A percentile compares a stretch with the other conserved stretches of the same genome.
phyloP scores from a whole-genome alignment of 2,329 filamentous ascomycete genomes.

The Aspergillus fischeri region DNA sequence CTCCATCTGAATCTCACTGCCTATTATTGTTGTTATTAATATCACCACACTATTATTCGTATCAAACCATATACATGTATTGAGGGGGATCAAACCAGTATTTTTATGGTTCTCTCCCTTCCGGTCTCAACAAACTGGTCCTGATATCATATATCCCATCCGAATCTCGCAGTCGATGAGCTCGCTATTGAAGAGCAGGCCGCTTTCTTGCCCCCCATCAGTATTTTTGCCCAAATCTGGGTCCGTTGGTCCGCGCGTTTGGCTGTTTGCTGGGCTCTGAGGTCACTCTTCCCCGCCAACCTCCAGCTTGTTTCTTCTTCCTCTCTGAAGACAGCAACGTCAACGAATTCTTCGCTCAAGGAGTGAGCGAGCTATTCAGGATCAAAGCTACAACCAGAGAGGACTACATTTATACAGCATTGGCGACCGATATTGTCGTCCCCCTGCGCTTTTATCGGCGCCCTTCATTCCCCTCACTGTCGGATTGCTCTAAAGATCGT shows the following conservation, averaged over 20 bases:
- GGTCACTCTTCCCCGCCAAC: conserved; percentile 13
- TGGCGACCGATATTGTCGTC: background rate
- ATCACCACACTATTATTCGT: background rate
- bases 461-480: background rate
- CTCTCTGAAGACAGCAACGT: background rate
- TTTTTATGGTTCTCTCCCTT: background rate
- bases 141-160: background rate
- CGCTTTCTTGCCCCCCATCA: conserved; percentile 1
- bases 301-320: conserved; percentile 3
- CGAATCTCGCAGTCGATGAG: conserved; percentile 17
- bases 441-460: background rate
- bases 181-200: conserved; percentile 27
- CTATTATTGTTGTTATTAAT: background rate
- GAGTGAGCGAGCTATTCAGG: background rate
- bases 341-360: background rate
- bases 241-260: conserved; percentile 14
- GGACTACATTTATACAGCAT: background rate
- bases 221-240: conserved; percentile 13
- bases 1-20: background rate
- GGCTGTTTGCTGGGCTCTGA: conserved; percentile 13
- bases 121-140: conserved; percentile 2
- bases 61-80: background rate
- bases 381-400: background rate
- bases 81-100: background rate
- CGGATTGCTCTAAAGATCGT: background rate